Evolutionary conservation across 371 early-diverging fungal genomes (phyloP).

Genomic region (Nematocida sp.): DNA sequence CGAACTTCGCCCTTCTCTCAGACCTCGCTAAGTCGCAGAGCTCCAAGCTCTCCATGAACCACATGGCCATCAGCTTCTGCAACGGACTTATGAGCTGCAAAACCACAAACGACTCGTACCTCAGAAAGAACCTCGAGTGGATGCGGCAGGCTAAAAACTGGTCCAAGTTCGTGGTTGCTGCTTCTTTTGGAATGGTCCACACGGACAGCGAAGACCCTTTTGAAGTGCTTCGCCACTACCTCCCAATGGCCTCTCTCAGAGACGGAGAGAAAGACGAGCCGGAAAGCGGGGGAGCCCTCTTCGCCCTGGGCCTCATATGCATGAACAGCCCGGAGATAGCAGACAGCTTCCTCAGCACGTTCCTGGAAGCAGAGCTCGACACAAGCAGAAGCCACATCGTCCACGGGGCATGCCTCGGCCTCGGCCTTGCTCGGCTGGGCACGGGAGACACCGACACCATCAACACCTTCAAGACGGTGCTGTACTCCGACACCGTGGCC

Average conservation of each 20-base stretch:
- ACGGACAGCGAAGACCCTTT: slow-evolving; percentile 63
- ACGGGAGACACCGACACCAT: slow-evolving; percentile 70
- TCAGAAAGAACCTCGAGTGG: slow-evolving; percentile 92
- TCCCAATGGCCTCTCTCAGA: slow-evolving; percentile 36
- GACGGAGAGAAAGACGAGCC: slow-evolving; percentile 67
- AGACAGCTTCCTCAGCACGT: slow-evolving; percentile 41
- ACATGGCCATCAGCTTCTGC: slow-evolving; percentile 77
- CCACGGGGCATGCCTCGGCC: slow-evolving; percentile 89
- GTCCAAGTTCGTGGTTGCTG: slow-evolving; percentile 94
- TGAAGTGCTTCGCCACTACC: slow-evolving; percentile 56
- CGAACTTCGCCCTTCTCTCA: slow-evolving; percentile 43
- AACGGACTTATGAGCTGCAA: slow-evolving; percentile 94
- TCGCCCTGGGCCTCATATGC: slow-evolving; percentile 90
- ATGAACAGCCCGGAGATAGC: slow-evolving; percentile 34
- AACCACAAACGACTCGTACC: slow-evolving; percentile 91
- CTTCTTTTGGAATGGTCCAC: slow-evolving; percentile 95
- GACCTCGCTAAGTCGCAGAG: slow-evolving; percentile 47
- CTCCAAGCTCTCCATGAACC: slow-evolving; percentile 48
- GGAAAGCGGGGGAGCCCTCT: slow-evolving; percentile 85
- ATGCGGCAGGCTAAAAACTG: slow-evolving; percentile 89
- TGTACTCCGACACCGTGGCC: slow-evolving; percentile 75
- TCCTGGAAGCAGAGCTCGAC: slow-evolving; percentile 34
- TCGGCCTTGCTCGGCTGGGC: slow-evolving; percentile 69
- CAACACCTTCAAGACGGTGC: slow-evolving; percentile 41
- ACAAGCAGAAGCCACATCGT: slow-evolving; percentile 71